These are phyloP conservation scores for Mortierella polycephala DNA, from an alignment of 371 early-diverging fungal species.

Conservation along the genomic window DNA sequence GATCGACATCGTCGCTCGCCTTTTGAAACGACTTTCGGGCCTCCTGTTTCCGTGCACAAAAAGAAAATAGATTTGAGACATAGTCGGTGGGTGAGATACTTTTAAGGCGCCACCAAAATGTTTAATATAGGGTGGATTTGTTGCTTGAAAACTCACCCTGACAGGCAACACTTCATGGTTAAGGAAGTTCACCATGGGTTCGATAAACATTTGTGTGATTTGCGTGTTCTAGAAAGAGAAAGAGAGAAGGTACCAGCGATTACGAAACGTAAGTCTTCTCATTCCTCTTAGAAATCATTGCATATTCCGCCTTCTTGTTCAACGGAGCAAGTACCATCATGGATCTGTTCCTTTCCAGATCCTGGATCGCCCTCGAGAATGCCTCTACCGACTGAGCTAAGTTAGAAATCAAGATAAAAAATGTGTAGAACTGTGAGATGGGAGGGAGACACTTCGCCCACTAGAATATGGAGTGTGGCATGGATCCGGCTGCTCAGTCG, in stretches of 20 bases:
- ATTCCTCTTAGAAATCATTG: not conserved
- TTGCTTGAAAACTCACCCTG: slow-evolving; percentile 59
- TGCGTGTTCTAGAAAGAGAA: slow-evolving; percentile 64
- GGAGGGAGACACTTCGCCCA: not conserved
- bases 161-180: slow-evolving; percentile 66
- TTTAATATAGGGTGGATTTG: too few species aligned
- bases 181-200: slow-evolving; percentile 69
- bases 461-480: not conserved
- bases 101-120: not conserved
- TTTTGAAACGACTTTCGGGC: slow-evolving; percentile 70
- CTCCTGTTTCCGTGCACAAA: slow-evolving; percentile 57
- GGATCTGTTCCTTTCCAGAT: slow-evolving; percentile 69
- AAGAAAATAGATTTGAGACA: not conserved
- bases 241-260: slow-evolving; percentile 4
- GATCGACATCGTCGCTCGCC: slow-evolving; percentile 74
- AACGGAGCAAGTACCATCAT: slow-evolving; percentile 62
- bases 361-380: slow-evolving; percentile 66
- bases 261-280: not conserved
- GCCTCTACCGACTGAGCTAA: slow-evolving; percentile 66
- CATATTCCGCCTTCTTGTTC: too few species aligned
- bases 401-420: not conserved
- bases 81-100: too few species aligned
- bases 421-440: not conserved
- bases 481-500: not conserved
- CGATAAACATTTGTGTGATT: slow-evolving; percentile 71